These are phyloP conservation scores for Immersiporthe knoxdaviesiana DNA, from an alignment of 2,329 filamentous ascomycete species.

Conservation along the genomic window DNA sequence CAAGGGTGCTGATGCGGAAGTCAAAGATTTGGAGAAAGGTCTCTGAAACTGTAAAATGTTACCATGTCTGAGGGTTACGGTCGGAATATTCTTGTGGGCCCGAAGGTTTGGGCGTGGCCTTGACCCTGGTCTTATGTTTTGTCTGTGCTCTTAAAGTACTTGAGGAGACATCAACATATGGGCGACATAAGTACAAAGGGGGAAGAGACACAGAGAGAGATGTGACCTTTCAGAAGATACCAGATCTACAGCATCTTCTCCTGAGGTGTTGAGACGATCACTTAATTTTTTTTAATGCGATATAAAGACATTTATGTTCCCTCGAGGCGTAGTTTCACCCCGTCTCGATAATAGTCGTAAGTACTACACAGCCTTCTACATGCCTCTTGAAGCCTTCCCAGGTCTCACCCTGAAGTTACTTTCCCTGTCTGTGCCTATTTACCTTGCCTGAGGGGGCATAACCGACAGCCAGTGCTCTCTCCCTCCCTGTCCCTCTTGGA, in stretches of 20 bases:
- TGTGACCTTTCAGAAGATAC: not conserved
- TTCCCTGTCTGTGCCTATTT: not conserved
- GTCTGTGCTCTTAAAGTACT: not conserved
- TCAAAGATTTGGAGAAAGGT: conserved; percentile 28
- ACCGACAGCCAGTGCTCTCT: no score
- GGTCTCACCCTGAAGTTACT: not conserved
- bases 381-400: not conserved
- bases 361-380: not conserved
- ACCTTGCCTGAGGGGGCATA: no score
- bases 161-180: not conserved
- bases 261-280: not conserved
- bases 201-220: no score
- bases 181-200: not conserved
- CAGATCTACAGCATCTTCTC: not conserved
- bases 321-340: no score
- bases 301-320: not conserved
- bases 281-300: not conserved
- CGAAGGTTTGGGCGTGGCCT: not conserved
- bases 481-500: not conserved
- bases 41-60: not conserved
- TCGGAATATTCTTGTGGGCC: not conserved
- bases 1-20: not conserved
- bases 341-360: no score
- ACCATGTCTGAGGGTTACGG: not conserved
- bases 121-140: not conserved